These are phyloP conservation scores for Phytomonas francai DNA, from an alignment of 208 protist genomes.

Conservation along the genomic window DNA sequence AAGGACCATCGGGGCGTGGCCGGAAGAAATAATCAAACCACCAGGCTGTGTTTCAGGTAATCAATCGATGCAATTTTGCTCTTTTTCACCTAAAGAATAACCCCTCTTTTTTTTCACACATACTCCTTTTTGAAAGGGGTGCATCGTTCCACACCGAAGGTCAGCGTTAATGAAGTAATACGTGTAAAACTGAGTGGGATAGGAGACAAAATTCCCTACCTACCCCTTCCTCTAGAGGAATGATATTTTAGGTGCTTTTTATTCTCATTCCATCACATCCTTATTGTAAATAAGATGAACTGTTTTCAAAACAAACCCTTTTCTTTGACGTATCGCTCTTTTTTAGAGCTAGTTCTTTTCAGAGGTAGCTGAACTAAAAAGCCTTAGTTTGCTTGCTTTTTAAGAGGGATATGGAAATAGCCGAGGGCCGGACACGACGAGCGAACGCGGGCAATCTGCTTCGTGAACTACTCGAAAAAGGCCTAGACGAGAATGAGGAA, in stretches of 20 bases:
- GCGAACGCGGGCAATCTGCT: constrained; percentile 59
- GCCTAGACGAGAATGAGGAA: constrained; percentile 66
- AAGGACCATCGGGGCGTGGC: not conserved
- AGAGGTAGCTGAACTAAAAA: not conserved
- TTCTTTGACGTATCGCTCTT: not conserved
- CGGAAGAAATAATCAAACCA: not conserved
- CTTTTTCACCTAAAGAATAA: not conserved
- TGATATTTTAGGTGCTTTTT: not conserved
- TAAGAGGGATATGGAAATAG: constrained; percentile 21
- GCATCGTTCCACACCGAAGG: not conserved
- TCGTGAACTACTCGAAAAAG: constrained; percentile 52
- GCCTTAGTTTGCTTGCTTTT: not conserved
- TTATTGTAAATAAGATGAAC: not conserved
- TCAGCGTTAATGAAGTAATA: not conserved
- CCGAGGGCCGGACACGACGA: constrained; percentile 35
- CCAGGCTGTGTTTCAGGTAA: not conserved
- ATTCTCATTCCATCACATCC: not conserved
- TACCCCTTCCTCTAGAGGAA: not conserved
- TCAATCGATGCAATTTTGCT: not conserved
- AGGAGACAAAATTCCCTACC: not conserved
- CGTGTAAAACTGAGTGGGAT: not conserved
- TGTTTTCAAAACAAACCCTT: not conserved
- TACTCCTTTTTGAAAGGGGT: not conserved
- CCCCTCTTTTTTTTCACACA: not conserved
- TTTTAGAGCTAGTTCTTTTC: not conserved